phyloP scores from a whole-genome alignment of 176 grass and related monocot species.

The Cenchrus purpureus region DNA sequence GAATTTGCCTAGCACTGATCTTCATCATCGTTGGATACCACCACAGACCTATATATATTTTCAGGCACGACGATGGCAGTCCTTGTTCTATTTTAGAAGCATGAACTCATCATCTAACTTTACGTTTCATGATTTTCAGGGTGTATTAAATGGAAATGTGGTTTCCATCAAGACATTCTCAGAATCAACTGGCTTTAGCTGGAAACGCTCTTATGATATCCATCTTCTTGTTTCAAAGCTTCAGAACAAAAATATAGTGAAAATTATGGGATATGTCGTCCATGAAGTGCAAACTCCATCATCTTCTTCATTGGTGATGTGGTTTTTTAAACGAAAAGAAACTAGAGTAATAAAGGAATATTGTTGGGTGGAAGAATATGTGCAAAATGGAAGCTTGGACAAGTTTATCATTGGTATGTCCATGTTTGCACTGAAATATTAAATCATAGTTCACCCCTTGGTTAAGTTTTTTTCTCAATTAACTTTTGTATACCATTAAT shows the following conservation, averaged over 20 bases:
- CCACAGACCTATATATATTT: no score
- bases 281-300: neutral
- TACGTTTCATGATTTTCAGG: neutral
- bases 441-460: no score
- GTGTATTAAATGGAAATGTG: neutral
- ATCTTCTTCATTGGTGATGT: neutral
- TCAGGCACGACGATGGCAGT: no score
- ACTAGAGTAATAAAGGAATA: neutral
- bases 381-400: neutral
- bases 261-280: neutral
- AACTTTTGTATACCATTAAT: neutral
- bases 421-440: no score
- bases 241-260: neutral
- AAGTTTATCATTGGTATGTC: neutral
- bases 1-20: no score
- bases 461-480: no score
- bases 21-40: no score
- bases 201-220: neutral
- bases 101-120: no score
- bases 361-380: neutral
- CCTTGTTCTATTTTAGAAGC: no score
- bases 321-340: no score
- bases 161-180: neutral
- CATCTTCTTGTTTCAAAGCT: neutral
- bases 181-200: accelerated